Percentiles rank a stretch among this genome's conserved stretches.
Evolutionary conservation across 345 rosid genomes (phyloP).

Genomic region (Odontarrhena argentea): DNA sequence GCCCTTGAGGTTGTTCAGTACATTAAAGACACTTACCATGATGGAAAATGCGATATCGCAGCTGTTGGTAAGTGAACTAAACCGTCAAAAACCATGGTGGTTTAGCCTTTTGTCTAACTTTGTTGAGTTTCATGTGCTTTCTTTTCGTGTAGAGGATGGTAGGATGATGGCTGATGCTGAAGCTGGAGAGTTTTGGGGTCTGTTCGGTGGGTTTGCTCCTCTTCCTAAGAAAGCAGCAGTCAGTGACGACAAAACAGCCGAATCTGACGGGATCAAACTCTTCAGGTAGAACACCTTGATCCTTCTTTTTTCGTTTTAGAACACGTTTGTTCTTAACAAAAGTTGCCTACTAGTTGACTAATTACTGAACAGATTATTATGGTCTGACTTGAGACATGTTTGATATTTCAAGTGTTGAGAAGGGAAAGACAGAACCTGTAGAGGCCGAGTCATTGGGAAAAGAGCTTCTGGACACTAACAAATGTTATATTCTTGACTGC

Average conservation of each 20-base stretch:
- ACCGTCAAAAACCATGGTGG: slow-evolving; percentile 18
- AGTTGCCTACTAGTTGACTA: not conserved
- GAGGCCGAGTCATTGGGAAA: slow-evolving; percentile 72
- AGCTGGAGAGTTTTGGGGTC: slow-evolving; percentile 95
- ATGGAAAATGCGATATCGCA: slow-evolving; percentile 94
- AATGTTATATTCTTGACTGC: slow-evolving; percentile 83
- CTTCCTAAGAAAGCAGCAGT: slow-evolving; percentile 74
- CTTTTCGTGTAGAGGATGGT: slow-evolving; percentile 74
- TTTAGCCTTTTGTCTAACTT: slow-evolving; percentile 13
- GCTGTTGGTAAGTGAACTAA: slow-evolving; percentile 73
- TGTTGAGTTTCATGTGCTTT: slow-evolving; percentile 30
- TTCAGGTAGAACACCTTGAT: slow-evolving; percentile 51
- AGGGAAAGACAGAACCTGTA: slow-evolving; percentile 75
- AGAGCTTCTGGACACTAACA: slow-evolving; percentile 75
- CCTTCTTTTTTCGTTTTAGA: slow-evolving; percentile 22
- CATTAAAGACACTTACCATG: slow-evolving; percentile 91
- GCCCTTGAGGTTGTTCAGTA: slow-evolving; percentile 98
- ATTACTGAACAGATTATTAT: slow-evolving; percentile 16
- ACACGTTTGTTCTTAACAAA: slow-evolving; percentile 18
- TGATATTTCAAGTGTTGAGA: slow-evolving; percentile 64
- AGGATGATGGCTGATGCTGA: slow-evolving; percentile 99
- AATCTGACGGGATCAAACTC: slow-evolving; percentile 56
- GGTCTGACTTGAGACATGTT: slow-evolving; percentile 41
- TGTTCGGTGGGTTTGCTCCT: slow-evolving; percentile 99
- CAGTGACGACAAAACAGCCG: slow-evolving; percentile 55